Base-by-base conservation (phyloP, 2,329 filamentous ascomycete genomes). In the Aspergillus aculeatus region DNA sequence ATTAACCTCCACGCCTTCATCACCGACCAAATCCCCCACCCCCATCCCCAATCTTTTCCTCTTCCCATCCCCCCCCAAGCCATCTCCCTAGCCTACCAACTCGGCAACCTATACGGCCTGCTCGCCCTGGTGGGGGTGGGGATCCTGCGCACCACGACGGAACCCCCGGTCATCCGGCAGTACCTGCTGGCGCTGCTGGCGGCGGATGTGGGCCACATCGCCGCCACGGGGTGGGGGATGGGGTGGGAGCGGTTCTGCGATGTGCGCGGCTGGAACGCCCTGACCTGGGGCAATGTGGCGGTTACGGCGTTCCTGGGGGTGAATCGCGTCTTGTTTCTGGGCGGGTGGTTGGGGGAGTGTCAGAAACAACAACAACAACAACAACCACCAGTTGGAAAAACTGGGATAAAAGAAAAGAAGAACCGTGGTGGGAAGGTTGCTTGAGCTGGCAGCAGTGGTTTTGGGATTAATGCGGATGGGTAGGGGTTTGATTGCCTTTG, bases 221-320 rank as follows among this genome's bases (percentile, higher is more conserved):
- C 80, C 53, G 80, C 87, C 61, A 89, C 84, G 16, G 85, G 83
- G 60, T 75, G 78, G 67, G 82, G 80, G 6, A 78, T 91, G 63
- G 88, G 86, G 9, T 79, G 78, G 69, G 79, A 83, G 10, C 76
- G 76, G 35, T 80, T 84, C 50, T 62, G 83, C 49, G 81, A 85
- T 64, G 74, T 88, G 11, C 74, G 68, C 4, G 76, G 73, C 23
- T 92, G 89, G 89, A 91, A 90, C 71, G 77, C 82, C 35, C 83
- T 89, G 79, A 83, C 86, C n/a, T 90, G 86, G 85, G 89, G 89
- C 2, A 92, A 92, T 68, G 80, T 92, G 62, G 87, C 83, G 7
- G 81, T 82, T 53, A 91, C 89, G 26, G 83, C 74, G 0, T 84
- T 85, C 56, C 75, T 90, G 31, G 85, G 86, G 57, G 56, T 82